A percentile compares a stretch with the other conserved stretches of the same genome.
phyloP scores from a whole-genome alignment of 805 yeast genomes.

The Nakazawaea molendinolei region DNA sequence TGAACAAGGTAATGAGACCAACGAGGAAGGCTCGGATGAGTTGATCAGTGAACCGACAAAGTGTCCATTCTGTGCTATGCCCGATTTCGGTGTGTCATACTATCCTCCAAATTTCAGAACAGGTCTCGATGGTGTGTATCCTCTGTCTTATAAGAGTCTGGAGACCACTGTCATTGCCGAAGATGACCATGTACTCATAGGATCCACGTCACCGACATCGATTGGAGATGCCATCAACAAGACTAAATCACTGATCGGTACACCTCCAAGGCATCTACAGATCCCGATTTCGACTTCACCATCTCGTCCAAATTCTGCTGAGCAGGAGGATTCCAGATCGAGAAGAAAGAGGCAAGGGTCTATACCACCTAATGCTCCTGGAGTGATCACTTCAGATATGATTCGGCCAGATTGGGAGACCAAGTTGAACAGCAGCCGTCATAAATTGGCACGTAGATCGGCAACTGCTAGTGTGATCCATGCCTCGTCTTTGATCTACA shows the following conservation, averaged over 20 bases:
- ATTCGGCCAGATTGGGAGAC: conserved; percentile 93
- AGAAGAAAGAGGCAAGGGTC: conserved; percentile 40
- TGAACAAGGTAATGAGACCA: conserved; percentile 26
- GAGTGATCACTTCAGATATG: conserved; percentile 71
- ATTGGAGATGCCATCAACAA: conserved; percentile 21
- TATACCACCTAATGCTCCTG: conserved; percentile 58
- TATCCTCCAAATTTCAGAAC: conserved; percentile 54
- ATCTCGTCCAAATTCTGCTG: background rate
- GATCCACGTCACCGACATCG: conserved; percentile 13
- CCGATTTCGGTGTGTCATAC: conserved; percentile 79
- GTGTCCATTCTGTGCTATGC: conserved; percentile 91
- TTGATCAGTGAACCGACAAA: conserved; percentile 81
- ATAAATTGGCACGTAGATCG: conserved; percentile 74
- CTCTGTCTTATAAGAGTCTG: conserved; percentile 31
- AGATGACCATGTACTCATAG: conserved; percentile 13
- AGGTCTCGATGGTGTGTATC: conserved; percentile 52
- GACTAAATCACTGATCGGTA: conserved; percentile 21
- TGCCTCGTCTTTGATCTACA: conserved; percentile 68
- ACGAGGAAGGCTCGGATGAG: conserved; percentile 43
- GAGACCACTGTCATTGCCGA: conserved; percentile 18
- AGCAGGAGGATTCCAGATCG: background rate
- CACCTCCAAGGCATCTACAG: conserved; percentile 20
- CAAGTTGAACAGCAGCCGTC: conserved; percentile 63
- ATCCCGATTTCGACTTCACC: background rate
- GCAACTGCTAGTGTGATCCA: conserved; percentile 95